Percentiles rank a stretch among this genome's conserved stretches.
Conservation (phyloP, 805 yeast species). For the Suhomyces prunicola region DNA sequence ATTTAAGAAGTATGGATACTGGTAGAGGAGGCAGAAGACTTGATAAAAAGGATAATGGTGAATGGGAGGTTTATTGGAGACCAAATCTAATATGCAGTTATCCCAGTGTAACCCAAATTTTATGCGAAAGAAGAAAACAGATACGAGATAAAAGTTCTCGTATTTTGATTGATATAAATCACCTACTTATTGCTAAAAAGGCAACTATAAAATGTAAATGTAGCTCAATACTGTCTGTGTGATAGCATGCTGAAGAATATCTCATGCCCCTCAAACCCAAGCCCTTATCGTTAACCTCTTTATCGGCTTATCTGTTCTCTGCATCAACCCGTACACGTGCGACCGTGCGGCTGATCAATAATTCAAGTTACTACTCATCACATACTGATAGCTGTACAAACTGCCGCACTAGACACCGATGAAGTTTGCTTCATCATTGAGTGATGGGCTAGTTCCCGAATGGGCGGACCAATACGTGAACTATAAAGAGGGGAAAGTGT, state of each 20-base stretch:
- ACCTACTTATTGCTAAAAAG: not conserved
- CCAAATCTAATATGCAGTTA: not conserved
- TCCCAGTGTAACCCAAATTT: not conserved
- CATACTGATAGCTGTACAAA: not conserved
- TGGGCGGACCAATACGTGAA: constrained; percentile 84
- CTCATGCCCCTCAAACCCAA: no score
- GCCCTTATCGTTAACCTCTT: not conserved
- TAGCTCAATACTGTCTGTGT: not conserved
- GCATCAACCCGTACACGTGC: not conserved
- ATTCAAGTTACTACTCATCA: not conserved
- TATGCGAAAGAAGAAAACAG: not conserved
- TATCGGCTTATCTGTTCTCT: not conserved
- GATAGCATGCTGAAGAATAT: not conserved
- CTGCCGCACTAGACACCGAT: constrained; percentile 23
- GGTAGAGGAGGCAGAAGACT: not conserved
- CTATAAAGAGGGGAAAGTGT: constrained; percentile 58
- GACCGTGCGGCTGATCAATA: not conserved
- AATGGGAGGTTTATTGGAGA: not conserved
- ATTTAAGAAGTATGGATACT: not conserved
- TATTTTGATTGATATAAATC: not conserved
- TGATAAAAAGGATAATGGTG: not conserved
- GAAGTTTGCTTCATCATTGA: constrained; percentile 69
- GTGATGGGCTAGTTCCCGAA: constrained; percentile 74
- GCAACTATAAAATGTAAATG: not conserved
- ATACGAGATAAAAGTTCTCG: not conserved